Conservation (phyloP, 2,329 filamentous ascomycete genomes). For the Ambrosiella xylebori region DNA sequence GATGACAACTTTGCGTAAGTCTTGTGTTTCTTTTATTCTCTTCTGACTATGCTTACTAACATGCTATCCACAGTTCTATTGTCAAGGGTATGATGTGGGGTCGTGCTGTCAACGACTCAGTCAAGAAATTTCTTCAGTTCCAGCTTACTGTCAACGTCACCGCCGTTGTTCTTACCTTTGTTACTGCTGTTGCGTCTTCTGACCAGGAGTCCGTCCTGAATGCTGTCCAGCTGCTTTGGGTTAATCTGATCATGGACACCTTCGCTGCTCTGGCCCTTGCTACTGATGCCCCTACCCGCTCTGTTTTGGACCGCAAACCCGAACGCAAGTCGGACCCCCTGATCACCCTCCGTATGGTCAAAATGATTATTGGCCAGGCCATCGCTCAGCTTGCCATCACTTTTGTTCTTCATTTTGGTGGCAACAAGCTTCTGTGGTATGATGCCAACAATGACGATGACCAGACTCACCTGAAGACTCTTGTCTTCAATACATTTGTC, state of each 20-base stretch:
- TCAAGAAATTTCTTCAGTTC: conserved; percentile 48
- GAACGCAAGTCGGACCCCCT: conserved; percentile 50
- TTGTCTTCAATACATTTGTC: conserved; percentile 54
- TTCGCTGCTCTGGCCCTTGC: conserved; percentile 36
- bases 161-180: conserved; percentile 40
- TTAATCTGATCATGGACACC: conserved; percentile 48
- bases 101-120: conserved; percentile 43
- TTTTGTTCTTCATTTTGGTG: conserved; percentile 44
- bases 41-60: neutral
- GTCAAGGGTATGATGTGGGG: conserved; percentile 47
- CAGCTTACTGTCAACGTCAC: conserved; percentile 48
- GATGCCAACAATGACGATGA: conserved; percentile 22
- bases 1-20: conserved; percentile 34
- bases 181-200: conserved; percentile 36
- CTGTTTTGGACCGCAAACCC: conserved; percentile 26
- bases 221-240: conserved; percentile 43
- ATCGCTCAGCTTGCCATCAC: conserved; percentile 43
- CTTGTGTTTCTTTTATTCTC: neutral
- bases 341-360: conserved; percentile 54
- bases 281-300: conserved; percentile 20
- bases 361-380: conserved; percentile 46
- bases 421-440: conserved; percentile 36
- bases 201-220: conserved; percentile 37
- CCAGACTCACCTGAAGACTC: conserved; percentile 33
- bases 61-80: conserved; percentile 19